Conservation (phyloP, 1,139 yeast genomes). For the Yamadazyma conglobata region DNA sequence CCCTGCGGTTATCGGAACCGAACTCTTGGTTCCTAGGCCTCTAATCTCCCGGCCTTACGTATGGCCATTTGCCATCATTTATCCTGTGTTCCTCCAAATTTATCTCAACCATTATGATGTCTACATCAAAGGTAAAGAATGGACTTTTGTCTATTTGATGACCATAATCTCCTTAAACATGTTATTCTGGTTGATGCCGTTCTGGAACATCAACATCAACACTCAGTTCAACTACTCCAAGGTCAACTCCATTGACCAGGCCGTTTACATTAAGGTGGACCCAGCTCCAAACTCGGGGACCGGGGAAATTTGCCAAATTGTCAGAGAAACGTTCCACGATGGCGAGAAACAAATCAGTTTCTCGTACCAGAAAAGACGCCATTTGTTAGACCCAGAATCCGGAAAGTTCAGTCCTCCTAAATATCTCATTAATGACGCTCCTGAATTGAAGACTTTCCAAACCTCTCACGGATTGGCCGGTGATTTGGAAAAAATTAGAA, state of each 20-base stretch:
- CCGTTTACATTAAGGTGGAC: constrained; percentile 67
- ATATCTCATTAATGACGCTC: constrained; percentile 65
- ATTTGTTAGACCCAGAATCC: constrained; percentile 57
- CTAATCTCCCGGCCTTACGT: constrained; percentile 68
- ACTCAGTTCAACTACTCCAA: constrained; percentile 64
- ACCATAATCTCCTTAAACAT: constrained; percentile 69
- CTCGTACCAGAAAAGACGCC: constrained; percentile 89
- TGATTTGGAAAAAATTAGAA: constrained; percentile 50
- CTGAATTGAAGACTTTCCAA: constrained; percentile 60
- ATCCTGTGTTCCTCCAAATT: constrained; percentile 70
- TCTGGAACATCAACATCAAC: constrained; percentile 80
- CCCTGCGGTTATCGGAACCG: constrained; percentile 60
- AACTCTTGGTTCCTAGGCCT: constrained; percentile 70
- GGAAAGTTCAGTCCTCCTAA: constrained; percentile 75
- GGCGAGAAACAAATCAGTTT: constrained; percentile 68
- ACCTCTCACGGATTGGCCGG: constrained; percentile 59
- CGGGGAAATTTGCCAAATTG: constrained; percentile 71
- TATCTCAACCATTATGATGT: constrained; percentile 70
- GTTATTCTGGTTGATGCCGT: constrained; percentile 86
- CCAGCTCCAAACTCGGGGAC: constrained; percentile 87
- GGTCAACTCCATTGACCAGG: constrained; percentile 54
- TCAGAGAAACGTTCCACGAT: constrained; percentile 55
- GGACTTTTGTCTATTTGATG: constrained; percentile 87
- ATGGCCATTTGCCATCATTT: constrained; percentile 77
- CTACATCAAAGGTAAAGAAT: constrained; percentile 76